phyloP scores from a whole-genome alignment of 805 yeast species.

The Candida piceae region DNA sequence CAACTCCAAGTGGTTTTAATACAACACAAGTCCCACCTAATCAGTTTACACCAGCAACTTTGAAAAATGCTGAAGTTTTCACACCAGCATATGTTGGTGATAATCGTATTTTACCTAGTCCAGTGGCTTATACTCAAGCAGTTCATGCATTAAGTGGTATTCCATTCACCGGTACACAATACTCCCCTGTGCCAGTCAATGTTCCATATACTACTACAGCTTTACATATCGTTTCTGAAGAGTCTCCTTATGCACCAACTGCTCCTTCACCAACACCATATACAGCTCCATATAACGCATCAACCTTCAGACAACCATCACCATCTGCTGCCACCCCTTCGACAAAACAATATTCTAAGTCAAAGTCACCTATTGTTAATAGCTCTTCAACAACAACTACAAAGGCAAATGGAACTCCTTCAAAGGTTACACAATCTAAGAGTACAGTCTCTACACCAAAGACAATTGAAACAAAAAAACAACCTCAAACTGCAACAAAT shows the following conservation, averaged over 20 bases:
- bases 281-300: not conserved
- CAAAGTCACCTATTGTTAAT: no score
- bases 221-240: constrained; percentile 1
- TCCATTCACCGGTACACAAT: no score
- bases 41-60: not conserved
- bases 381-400: no score
- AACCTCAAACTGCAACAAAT: not conserved
- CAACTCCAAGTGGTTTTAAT: constrained; percentile 8
- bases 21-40: not conserved
- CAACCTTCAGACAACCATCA: not conserved
- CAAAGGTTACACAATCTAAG: no score
- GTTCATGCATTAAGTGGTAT: no score
- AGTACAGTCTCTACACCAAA: not conserved
- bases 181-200: no score
- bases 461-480: not conserved
- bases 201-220: constrained; percentile 1
- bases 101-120: constrained; percentile 1
- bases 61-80: not conserved
- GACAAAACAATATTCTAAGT: not conserved
- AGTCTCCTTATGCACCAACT: not conserved
- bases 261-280: not conserved
- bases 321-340: not conserved
- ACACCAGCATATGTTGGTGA: not conserved
- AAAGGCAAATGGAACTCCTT: no score
- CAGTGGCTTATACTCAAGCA: no score